phyloP scores from a whole-genome alignment of 768 basidiomycete genomes.

The Suillus clintonianus region DNA sequence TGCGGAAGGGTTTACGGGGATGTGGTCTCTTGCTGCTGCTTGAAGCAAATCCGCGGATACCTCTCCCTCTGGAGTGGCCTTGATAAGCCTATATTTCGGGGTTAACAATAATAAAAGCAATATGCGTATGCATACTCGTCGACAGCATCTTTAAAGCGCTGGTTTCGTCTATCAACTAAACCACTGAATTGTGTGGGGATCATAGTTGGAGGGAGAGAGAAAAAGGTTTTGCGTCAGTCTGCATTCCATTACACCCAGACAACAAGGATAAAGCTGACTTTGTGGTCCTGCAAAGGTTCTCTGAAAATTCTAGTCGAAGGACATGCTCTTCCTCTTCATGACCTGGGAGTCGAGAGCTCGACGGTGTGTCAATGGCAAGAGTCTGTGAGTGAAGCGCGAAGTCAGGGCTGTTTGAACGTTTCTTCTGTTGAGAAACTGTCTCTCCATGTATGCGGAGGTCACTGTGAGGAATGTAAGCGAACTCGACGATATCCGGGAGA shows the following conservation, averaged over 20 bases:
- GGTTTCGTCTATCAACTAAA: conserved; percentile 70
- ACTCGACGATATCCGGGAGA: conserved; percentile 78
- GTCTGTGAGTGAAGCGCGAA: conserved; percentile 31
- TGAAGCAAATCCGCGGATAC: conserved; percentile 67
- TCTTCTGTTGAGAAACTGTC: conserved; percentile 20
- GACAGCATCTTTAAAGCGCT: conserved; percentile 62
- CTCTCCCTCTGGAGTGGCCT: conserved; percentile 50
- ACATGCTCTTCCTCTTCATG: conserved; percentile 47
- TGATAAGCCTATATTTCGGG: conserved; percentile 49
- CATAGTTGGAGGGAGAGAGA: conserved; percentile 36
- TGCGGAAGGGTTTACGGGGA: conserved; percentile 63
- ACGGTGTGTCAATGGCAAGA: not conserved
- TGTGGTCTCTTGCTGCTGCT: conserved; percentile 65
- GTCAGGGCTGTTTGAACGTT: conserved; percentile 43
- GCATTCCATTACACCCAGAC: conserved; percentile 5
- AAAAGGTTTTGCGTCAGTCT: conserved; percentile 5
- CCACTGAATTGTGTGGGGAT: conserved; percentile 64
- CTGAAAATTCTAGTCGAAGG: conserved; percentile 51
- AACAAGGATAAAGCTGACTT: conserved; percentile 24
- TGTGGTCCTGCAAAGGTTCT: conserved; percentile 40
- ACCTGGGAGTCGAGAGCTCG: conserved; percentile 27
- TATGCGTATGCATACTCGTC: conserved; percentile 52
- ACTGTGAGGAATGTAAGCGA: conserved; percentile 74
- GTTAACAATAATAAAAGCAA: not conserved
- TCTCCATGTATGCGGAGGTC: conserved; percentile 59